phyloP scores from a whole-genome alignment of 169 alveolate genomes.

The Eimeria falciformis region DNA sequence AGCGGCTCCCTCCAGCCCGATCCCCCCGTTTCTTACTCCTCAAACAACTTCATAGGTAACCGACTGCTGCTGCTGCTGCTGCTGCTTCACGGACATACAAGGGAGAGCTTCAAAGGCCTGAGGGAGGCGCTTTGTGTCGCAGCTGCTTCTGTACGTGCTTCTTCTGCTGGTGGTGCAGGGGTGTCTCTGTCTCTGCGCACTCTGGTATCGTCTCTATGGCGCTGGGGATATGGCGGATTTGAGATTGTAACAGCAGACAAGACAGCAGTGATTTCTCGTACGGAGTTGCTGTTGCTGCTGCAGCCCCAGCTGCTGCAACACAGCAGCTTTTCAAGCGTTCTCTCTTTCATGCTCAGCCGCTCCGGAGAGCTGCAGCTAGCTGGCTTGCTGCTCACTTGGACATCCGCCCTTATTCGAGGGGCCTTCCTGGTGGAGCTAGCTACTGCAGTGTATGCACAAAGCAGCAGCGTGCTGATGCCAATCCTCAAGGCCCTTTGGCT shows the following conservation, averaged over 20 bases:
- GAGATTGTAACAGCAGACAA: not conserved
- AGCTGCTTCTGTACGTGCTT: not conserved
- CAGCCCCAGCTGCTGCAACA: conserved; percentile 57
- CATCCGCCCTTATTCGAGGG: conserved; percentile 20
- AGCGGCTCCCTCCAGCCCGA: conserved; percentile 1
- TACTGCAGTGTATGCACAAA: conserved; percentile 25
- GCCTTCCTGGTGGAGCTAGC: conserved; percentile 33
- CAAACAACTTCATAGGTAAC: conserved; percentile 42
- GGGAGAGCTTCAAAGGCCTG: too few species aligned
- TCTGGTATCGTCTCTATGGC: not conserved
- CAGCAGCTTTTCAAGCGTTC: conserved; percentile 24
- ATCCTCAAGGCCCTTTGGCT: not conserved
- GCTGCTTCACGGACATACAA: conserved; percentile 14
- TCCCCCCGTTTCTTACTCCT: not conserved
- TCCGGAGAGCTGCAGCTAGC: conserved; percentile 44
- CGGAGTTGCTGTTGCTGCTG: conserved; percentile 60
- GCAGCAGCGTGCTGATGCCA: not conserved
- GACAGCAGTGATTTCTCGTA: conserved; percentile 36
- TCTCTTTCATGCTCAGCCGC: conserved; percentile 7
- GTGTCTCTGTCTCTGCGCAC: conserved; percentile 40
- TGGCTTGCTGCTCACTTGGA: conserved; percentile 32
- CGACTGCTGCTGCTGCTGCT: conserved; percentile 4
- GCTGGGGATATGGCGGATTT: conserved; percentile 30
- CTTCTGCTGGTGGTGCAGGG: conserved; percentile 46
- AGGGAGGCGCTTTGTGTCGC: too few species aligned